Evolutionary conservation across 2,329 filamentous ascomycete genomes (phyloP), one percentile per base, ranked within the genome.

Genomic region (Alternaria arbusti): DNA sequence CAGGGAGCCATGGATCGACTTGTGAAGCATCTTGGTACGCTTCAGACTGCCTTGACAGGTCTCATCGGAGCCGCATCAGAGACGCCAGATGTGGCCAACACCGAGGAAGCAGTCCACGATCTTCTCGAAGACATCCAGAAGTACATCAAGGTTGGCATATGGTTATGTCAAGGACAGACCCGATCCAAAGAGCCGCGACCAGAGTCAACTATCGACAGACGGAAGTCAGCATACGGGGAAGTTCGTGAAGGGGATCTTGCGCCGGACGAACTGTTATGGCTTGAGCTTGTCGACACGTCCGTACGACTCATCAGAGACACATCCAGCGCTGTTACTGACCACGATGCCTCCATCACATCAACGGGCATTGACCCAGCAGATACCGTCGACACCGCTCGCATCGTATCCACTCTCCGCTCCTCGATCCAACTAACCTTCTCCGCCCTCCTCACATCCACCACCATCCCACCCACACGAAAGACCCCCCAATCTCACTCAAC

Each of bases 371-470:
- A 32, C n/a, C 63, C 56, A 23, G 43, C 68, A 11, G 72, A 72
- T 23, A 65, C 69, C 11, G 70, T 89, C 30, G 88, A 91, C 64
- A 84, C 84, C 2, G 84, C 87, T 57, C 89, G 87, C 77, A 83
- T 96, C 17, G 84, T 91, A 30, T 83, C 85, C 1, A 86, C 90
- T 11, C 85, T 97, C 23, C 91, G 94, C 3, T 88, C 88, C 3
- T 86, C 95, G 23, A 94, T 98, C 7, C 96, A 99, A 76, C 90
- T 94, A 71, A 91, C 91, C 1, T 98, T 99, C 76, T 97, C 93
- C 4, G 91, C 94, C 0, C 86, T 98, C 15, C 87, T 97, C 23
- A 88, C 90, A 1, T 89, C 91, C 0, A 93, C 92, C 15, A 80
- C 79, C 6, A 72, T 76, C 5, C 74, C 74, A 12, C 72, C 69